Base-by-base conservation (phyloP, 805 yeast species). In the Starmerella gropengiesseri region DNA sequence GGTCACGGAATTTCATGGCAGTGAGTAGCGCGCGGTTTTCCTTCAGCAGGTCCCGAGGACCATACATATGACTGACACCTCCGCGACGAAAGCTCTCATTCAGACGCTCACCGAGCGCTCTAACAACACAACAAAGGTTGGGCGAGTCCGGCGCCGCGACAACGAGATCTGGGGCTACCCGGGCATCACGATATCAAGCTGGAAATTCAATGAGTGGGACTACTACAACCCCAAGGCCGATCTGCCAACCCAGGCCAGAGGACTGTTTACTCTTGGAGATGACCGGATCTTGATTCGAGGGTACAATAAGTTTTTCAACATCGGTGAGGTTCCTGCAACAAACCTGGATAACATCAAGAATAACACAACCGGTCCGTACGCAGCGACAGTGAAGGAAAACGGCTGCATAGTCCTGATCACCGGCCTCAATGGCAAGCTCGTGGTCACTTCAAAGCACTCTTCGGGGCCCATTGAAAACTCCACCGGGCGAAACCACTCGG, bases 151-250 rank as follows among this genome's bases (percentile, higher is more conserved):
- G 17, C 47, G 46, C 20, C 35, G 40, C 1, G 44, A 17, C 13
- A 53, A 39, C 39, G 37, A 34, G 5, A 49, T 58, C 2, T 58
- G 62, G 61, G 57, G 48, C 31, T 43, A 49, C 35, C 55, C 59
- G 1, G 57, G 48, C 5, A 37, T 55, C 21, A 21, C 19, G 20
- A 34, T 62, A 18, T 45, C 51, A 4, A 59, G 67, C 8, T 89
- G 97, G 97, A 82, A 78, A 60, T 86, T 85, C 62, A 75, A 78
- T 45, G 98, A 89, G 52, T 87, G 85, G 82, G 95, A 83, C 54
- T 89, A 83, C 56, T 75, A 75, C 14, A 72, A 69, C 41, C 63
- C 8, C 7, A 70, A 70, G 37, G 63, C 74, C 5, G 46, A 44
- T 1, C 63, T 89, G 7, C 95, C 95, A 0, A 68, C 75, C 5